phyloP scores from a whole-genome alignment of 306 rosid genomes.

The Macrotyloma uniflorum region DNA sequence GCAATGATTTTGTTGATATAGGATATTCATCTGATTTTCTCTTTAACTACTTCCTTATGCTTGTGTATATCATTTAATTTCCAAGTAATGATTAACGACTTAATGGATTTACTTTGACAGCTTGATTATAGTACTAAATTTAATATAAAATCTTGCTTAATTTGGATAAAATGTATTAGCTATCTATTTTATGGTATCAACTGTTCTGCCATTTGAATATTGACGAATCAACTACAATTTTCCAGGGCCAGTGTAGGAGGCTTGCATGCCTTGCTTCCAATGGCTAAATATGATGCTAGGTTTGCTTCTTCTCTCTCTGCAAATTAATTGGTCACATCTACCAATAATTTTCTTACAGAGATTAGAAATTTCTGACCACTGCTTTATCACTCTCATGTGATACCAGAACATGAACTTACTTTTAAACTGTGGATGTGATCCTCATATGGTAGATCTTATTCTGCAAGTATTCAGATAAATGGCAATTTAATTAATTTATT shows the following conservation, averaged over 20 bases:
- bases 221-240: constrained; percentile 51
- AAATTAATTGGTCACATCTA: constrained; percentile 46
- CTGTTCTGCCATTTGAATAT: constrained; percentile 30
- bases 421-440: constrained; percentile 27
- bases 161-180: constrained; percentile 19
- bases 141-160: not conserved
- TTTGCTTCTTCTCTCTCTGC: constrained; percentile 49
- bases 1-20: not conserved
- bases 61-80: constrained; percentile 1
- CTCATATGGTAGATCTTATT: constrained; percentile 34
- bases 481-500: constrained; percentile 20
- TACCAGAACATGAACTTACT: constrained; percentile 37
- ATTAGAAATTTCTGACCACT: constrained; percentile 40
- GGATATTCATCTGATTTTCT: constrained; percentile 28
- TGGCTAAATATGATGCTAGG: constrained; percentile 54
- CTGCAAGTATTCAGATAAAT: constrained; percentile 19
- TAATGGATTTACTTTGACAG: not conserved
- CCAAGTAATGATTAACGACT: constrained; percentile 5
- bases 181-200: not conserved
- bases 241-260: constrained; percentile 61
- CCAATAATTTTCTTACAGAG: constrained; percentile 40
- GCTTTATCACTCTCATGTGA: constrained; percentile 27
- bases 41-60: constrained; percentile 29
- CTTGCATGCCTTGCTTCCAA: constrained; percentile 61
- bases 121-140: not conserved